Percentiles rank a stretch among this genome's conserved stretches.
phyloP scores from a whole-genome alignment of 192 early-diverging fungal species.

The Powellomyces hirtus region DNA sequence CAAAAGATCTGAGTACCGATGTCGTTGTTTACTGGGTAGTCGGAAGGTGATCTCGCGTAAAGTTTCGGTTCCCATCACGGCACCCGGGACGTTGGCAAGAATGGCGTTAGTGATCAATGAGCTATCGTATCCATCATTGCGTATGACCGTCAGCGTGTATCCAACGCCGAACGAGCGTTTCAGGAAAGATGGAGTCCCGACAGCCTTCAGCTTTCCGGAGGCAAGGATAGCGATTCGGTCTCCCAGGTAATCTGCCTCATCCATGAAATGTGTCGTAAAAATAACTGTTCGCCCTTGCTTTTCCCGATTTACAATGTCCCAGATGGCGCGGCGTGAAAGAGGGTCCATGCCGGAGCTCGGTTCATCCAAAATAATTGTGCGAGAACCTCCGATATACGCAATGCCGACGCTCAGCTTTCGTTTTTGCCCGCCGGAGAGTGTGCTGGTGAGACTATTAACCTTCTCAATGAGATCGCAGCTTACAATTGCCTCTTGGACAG shows the following conservation, averaged over 20 bases:
- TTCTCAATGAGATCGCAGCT: slow-evolving; percentile 37
- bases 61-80: background rate
- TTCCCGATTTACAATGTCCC: slow-evolving; percentile 52
- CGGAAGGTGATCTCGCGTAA: slow-evolving; percentile 10
- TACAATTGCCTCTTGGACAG: background rate
- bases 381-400: slow-evolving; percentile 54
- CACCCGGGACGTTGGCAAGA: slow-evolving; percentile 17
- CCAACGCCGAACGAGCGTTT: slow-evolving; percentile 59
- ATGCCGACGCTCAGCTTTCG: slow-evolving; percentile 51
- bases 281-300: slow-evolving; percentile 51
- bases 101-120: background rate
- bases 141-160: slow-evolving; percentile 46
- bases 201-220: slow-evolving; percentile 45
- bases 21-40: background rate
- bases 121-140: slow-evolving; percentile 23
- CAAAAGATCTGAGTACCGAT: slow-evolving; percentile 3
- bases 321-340: slow-evolving; percentile 44
- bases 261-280: slow-evolving; percentile 65
- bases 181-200: slow-evolving; percentile 56
- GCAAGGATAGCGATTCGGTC: slow-evolving; percentile 53
- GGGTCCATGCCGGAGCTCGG: slow-evolving; percentile 64
- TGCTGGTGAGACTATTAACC: slow-evolving; percentile 28
- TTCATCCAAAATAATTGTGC: slow-evolving; percentile 39
- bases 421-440: slow-evolving; percentile 60
- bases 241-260: slow-evolving; percentile 59